Evolutionary conservation across 306 rosid species (phyloP), one percentile per base, ranked within the genome.

Genomic region (Psophocarpus tetragonolobus): DNA sequence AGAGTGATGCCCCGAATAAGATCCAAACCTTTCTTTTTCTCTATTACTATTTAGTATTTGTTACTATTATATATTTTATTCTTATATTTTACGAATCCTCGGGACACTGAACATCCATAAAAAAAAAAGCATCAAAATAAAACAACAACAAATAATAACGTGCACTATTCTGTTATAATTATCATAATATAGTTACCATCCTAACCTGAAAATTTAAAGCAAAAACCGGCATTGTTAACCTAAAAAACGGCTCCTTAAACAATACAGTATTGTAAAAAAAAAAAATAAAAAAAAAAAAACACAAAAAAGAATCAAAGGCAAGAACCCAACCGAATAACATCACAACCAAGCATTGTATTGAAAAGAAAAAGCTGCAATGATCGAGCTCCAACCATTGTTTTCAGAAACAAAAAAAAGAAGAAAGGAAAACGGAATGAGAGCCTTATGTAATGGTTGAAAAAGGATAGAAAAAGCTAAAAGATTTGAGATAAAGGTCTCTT

Each of bases 11-110:
- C 50, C n/a, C 18, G 57, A 76, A 48, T 76, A 53, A 78, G 71
- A 73, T 78, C 84, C 87, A 76, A 72, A 78, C 65, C 42, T 72
- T 53, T 75, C 81, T 35, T 60, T 88, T 82, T 77, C 74, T 73
- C 80, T 45, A 23, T 30, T 29, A 70, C 29, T 45, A n/a, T n/a
- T n/a, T n/a, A n/a, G n/a, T n/a, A n/a, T n/a, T n/a, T n/a, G n/a
- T n/a, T n/a, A n/a, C n/a, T n/a, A n/a, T n/a, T n/a, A n/a, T n/a
- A 26, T 57, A 11, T 54, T 27, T 4, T 58, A 32, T 1, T 60
- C 12, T 15, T 5, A 11, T 17, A 17, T 23, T 61, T 15, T 29
- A 47, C 8, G 66, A 39, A 61, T 48, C 58, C 36, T 75, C 60
- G 17, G 44, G 68, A 80, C 83, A 85, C 67, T 70, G 71, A 85